phyloP scores from a whole-genome alignment of 176 grass and related monocot species.

The Raddia distichophylla region DNA sequence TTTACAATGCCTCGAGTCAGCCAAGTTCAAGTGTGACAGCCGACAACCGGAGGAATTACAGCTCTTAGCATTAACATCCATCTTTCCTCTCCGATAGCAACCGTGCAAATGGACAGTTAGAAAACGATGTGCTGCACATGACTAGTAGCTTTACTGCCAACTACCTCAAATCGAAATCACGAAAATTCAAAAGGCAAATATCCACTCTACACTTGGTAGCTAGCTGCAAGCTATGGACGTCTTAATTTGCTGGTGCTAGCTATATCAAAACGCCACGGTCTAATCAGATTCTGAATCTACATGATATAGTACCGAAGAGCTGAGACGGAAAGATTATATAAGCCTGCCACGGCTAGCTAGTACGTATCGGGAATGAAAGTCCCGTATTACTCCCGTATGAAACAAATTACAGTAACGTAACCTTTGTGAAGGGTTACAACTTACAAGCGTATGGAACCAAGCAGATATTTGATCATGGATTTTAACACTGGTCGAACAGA shows the following conservation, averaged over 20 bases:
- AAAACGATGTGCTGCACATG: background rate
- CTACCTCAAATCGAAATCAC: background rate
- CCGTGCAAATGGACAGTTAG: background rate
- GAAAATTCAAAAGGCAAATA: background rate
- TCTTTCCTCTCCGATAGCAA: background rate
- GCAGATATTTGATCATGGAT: no score
- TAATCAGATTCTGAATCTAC: background rate
- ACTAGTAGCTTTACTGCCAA: background rate
- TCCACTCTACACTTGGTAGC: background rate
- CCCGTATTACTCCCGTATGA: background rate
- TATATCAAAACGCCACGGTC: background rate
- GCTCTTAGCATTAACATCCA: background rate
- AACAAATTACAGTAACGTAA: background rate
- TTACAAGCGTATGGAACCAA: no score
- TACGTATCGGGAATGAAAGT: background rate
- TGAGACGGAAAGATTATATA: background rate
- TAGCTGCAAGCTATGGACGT: no score
- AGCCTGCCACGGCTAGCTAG: background rate
- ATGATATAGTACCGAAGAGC: no score
- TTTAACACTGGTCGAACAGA: no score
- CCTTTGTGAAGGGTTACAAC: no score
- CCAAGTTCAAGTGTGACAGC: background rate
- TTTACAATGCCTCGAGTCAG: no score
- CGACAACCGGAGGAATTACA: background rate
- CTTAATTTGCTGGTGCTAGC: background rate